phyloP scores from a whole-genome alignment of 176 grass and related monocot genomes.

The Leersia perrieri region DNA sequence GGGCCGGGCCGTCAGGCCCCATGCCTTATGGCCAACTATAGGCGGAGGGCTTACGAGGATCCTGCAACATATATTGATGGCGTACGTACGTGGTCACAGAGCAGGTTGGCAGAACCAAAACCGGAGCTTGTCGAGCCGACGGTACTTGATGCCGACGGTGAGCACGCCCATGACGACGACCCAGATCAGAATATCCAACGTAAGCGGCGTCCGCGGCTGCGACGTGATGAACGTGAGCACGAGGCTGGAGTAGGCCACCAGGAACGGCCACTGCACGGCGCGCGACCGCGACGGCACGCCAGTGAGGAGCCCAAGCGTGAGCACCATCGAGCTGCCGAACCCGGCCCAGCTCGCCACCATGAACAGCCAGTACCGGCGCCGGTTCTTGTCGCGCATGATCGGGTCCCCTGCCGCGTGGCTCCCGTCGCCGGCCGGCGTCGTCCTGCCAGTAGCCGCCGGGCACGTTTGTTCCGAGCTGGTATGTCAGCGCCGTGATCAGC shows the following conservation, averaged over 20 bases:
- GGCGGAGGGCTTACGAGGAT: too few relatives aligned
- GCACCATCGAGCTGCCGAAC: slow-evolving; percentile 39
- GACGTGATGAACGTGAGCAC: slow-evolving; percentile 38
- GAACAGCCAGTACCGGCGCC: slow-evolving; percentile 34
- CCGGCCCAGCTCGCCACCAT: slow-evolving; percentile 43
- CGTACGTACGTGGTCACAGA: too few relatives aligned
- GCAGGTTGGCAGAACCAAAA: background rate
- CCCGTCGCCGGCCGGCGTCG: background rate
- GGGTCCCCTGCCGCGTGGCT: slow-evolving; percentile 27
- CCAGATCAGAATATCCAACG: slow-evolving; percentile 29
- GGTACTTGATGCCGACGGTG: background rate
- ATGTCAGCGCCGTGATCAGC: slow-evolving; percentile 45
- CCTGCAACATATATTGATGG: too few relatives aligned
- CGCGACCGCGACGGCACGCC: slow-evolving; percentile 22
- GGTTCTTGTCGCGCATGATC: slow-evolving; percentile 40
- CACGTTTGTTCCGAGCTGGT: slow-evolving; percentile 38
- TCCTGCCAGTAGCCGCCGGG: slow-evolving; percentile 48
- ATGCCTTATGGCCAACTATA: too few relatives aligned
- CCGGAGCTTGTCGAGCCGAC: background rate
- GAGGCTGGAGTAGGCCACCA: slow-evolving; percentile 44
- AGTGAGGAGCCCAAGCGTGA: slow-evolving; percentile 38
- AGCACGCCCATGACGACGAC: background rate
- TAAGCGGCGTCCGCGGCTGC: slow-evolving; percentile 26
- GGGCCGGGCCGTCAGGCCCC: too few relatives aligned
- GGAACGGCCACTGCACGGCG: slow-evolving; percentile 35